phyloP scores from a whole-genome alignment of 768 basidiomycete genomes.

The Boletus vinaceobasis region DNA sequence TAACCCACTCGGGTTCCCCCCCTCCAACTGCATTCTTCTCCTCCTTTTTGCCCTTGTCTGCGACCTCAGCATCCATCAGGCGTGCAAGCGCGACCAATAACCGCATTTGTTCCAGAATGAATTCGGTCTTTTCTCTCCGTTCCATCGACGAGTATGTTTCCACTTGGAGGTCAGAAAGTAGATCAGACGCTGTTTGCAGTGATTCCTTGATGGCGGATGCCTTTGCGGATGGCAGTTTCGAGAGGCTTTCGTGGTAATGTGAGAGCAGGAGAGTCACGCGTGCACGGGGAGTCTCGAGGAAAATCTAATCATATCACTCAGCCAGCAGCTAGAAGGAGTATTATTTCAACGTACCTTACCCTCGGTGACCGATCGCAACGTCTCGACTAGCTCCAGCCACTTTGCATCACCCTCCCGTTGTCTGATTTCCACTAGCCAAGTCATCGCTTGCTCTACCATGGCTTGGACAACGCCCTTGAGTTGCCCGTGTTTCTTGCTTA shows the following conservation, averaged over 20 bases:
- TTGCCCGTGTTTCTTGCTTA: slow-evolving; percentile 97
- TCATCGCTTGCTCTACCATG: slow-evolving; percentile 86
- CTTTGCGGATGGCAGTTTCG: slow-evolving; percentile 41
- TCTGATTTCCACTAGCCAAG: slow-evolving; percentile 77
- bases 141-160: slow-evolving; percentile 99
- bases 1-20: slow-evolving; percentile 90
- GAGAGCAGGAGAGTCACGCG: slow-evolving; percentile 88
- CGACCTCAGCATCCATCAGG: slow-evolving; percentile 65
- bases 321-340: background rate
- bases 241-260: slow-evolving; percentile 75
- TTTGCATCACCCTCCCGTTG: slow-evolving; percentile 60
- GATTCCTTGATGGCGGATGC: slow-evolving; percentile 53
- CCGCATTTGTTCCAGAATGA: slow-evolving; percentile 97
- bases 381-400: slow-evolving; percentile 89
- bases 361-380: slow-evolving; percentile 87
- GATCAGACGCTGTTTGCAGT: slow-evolving; percentile 82
- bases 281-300: slow-evolving; percentile 93
- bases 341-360: slow-evolving; percentile 69
- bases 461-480: slow-evolving; percentile 84
- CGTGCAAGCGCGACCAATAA: slow-evolving; percentile 75
- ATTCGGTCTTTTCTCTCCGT: slow-evolving; percentile 95
- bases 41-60: slow-evolving; percentile 49
- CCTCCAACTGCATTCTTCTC: slow-evolving; percentile 57
- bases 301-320: slow-evolving; percentile 57
- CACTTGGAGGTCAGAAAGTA: slow-evolving; percentile 93